These are phyloP conservation scores for Blastobotrys illinoisensis DNA, from an alignment of 1,139 yeast species.

Conservation along the genomic window DNA sequence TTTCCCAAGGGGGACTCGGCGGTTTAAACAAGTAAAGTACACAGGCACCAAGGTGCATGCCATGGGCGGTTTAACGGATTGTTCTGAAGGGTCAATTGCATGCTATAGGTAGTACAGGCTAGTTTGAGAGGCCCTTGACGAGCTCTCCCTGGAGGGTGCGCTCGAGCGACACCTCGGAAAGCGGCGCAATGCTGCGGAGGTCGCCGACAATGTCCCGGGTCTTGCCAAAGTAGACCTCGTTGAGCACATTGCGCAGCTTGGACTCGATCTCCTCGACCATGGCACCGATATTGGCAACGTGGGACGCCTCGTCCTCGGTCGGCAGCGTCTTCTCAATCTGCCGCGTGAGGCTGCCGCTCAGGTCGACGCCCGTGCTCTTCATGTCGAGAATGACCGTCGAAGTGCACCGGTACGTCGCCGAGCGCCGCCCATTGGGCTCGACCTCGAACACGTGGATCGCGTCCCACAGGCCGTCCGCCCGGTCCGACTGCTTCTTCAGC, in stretches of 20 bases:
- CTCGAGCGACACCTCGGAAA: conserved; percentile 29
- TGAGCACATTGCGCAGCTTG: conserved; percentile 77
- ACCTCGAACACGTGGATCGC: conserved; percentile 90
- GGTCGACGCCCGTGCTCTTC: conserved; percentile 36
- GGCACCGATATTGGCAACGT: conserved; percentile 79
- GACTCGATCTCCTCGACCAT: conserved; percentile 85
- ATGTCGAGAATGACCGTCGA: conserved; percentile 83
- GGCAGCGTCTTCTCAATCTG: conserved; percentile 47
- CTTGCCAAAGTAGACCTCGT: conserved; percentile 93
- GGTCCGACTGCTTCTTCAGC: conserved; percentile 53
- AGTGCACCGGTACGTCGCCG: conserved; percentile 68
- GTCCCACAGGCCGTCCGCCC: conserved; percentile 69
- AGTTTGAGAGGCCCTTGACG: conserved; percentile 22
- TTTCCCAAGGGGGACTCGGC: too few relatives aligned
- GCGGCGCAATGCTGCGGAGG: conserved; percentile 45
- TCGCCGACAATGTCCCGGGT: conserved; percentile 80
- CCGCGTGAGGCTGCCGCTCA: conserved; percentile 85
- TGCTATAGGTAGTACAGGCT: too few relatives aligned
- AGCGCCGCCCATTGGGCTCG: conserved; percentile 40
- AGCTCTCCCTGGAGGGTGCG: conserved; percentile 28
- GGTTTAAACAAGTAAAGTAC: too few relatives aligned
- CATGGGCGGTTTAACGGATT: too few relatives aligned
- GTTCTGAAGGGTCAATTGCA: too few relatives aligned
- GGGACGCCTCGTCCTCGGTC: conserved; percentile 51
- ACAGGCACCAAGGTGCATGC: too few relatives aligned